Percentiles rank a stretch among this genome's conserved stretches.
Evolutionary conservation across 1,284 basidiomycete species (phyloP).

Genomic region (Cyathus pygmaeus): DNA sequence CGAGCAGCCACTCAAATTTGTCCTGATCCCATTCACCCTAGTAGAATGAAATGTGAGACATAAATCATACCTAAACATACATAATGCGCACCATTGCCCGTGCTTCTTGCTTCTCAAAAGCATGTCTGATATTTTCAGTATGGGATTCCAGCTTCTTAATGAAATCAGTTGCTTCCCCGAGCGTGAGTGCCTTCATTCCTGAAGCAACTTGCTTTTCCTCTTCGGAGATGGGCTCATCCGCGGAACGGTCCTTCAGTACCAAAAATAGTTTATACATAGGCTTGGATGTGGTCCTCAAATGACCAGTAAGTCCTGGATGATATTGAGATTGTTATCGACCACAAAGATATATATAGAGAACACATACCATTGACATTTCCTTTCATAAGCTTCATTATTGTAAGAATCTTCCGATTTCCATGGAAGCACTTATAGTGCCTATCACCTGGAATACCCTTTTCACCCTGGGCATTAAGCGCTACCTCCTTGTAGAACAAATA

Average conservation of each 20-base stretch:
- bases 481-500: slow-evolving; percentile 10
- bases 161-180: background rate
- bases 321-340: background rate
- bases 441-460: background rate
- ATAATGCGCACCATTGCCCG: background rate
- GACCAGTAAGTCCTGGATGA: slow-evolving; percentile 1
- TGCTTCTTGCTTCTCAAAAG: background rate
- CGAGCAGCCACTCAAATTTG: slow-evolving; percentile 23
- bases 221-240: background rate
- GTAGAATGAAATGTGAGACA: background rate
- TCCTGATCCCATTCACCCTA: slow-evolving; percentile 11
- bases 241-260: background rate
- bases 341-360: background rate
- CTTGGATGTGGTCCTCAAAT: background rate
- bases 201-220: background rate
- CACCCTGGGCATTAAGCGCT: background rate
- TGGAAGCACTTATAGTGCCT: slow-evolving; percentile 1
- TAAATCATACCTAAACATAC: background rate
- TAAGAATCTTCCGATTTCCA: background rate
- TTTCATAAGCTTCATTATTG: background rate
- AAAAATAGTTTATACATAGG: slow-evolving; percentile 1
- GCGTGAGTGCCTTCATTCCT: background rate
- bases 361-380: background rate
- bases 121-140: background rate
- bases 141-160: background rate